phyloP scores from a whole-genome alignment of 1,284 basidiomycete genomes.

The Microbotryum violaceum region DNA sequence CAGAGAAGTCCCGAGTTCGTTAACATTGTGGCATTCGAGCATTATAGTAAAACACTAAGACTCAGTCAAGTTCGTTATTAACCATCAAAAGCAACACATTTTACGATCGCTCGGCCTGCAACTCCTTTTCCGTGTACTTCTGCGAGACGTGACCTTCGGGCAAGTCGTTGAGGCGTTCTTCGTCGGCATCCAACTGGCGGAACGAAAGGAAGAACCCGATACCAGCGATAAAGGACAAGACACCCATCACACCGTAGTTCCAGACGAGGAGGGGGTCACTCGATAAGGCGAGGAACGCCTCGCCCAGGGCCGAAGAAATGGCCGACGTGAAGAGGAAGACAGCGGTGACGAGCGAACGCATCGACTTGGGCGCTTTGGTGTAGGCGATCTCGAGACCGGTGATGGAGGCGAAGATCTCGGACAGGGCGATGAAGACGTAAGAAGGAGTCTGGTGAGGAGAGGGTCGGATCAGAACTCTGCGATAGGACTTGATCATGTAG shows the following conservation, averaged over 20 bases:
- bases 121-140: no score
- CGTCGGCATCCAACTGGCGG: constrained; percentile 29
- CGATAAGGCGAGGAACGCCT: constrained; percentile 52
- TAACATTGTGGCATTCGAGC: no score
- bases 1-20: no score
- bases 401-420: constrained; percentile 71
- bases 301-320: constrained; percentile 43
- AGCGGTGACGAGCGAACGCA: constrained; percentile 42
- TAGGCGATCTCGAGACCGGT: constrained; percentile 76
- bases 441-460: constrained; percentile 26
- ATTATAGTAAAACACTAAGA: no score
- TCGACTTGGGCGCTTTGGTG: constrained; percentile 53
- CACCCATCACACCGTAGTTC: constrained; percentile 45
- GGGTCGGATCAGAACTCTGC: background rate
- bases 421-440: constrained; percentile 44
- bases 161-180: constrained; percentile 29
- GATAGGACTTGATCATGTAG: constrained; percentile 53
- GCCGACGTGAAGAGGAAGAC: constrained; percentile 39
- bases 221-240: constrained; percentile 48
- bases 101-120: no score
- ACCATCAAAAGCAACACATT: no score
- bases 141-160: background rate
- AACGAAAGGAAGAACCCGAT: constrained; percentile 57
- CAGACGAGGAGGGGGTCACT: constrained; percentile 45
- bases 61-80: no score